Evolutionary conservation across 805 yeast genomes (phyloP).

Genomic region (Teunomyces tritomae): DNA sequence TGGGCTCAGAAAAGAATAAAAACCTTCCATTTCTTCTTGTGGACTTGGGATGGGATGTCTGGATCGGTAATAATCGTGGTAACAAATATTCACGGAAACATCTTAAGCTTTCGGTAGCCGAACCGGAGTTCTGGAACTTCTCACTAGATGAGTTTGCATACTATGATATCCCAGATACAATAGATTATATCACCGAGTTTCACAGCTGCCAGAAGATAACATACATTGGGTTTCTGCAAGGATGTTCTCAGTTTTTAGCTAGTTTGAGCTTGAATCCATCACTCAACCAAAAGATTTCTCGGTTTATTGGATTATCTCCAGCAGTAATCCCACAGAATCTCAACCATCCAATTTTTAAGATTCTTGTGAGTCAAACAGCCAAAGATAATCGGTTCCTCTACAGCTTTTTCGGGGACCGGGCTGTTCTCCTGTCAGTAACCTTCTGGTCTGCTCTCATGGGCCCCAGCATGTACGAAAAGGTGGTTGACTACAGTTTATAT

Average conservation of each 20-base stretch:
- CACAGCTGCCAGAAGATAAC: conserved; percentile 19
- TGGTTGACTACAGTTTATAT: conserved; percentile 23
- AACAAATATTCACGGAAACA: conserved; percentile 31
- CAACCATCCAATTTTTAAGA: conserved; percentile 21
- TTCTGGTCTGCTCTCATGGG: conserved; percentile 28
- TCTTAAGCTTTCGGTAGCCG: conserved; percentile 21
- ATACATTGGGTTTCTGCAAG: conserved; percentile 31
- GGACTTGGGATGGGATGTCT: conserved; percentile 16
- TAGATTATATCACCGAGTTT: conserved; percentile 18
- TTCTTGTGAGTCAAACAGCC: conserved; percentile 25
- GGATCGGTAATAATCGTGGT: conserved; percentile 17
- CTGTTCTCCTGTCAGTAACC: conserved; percentile 27
- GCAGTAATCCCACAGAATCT: conserved; percentile 26
- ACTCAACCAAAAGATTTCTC: conserved; percentile 18
- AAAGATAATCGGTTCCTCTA: conserved; percentile 22
- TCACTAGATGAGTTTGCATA: conserved; percentile 32
- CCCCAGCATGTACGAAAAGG: conserved; percentile 17
- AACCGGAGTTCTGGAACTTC: conserved; percentile 28
- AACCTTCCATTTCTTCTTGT: conserved; percentile 15
- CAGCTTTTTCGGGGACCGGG: conserved; percentile 25
- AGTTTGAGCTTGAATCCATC: conserved; percentile 25
- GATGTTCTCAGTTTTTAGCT: conserved; percentile 32
- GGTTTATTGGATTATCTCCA: conserved; percentile 31
- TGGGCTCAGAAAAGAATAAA: conserved; percentile 21
- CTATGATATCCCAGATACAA: conserved; percentile 28